Evolutionary conservation across 2,329 filamentous ascomycete genomes (phyloP).

Genomic region (Neospermospora avenae): DNA sequence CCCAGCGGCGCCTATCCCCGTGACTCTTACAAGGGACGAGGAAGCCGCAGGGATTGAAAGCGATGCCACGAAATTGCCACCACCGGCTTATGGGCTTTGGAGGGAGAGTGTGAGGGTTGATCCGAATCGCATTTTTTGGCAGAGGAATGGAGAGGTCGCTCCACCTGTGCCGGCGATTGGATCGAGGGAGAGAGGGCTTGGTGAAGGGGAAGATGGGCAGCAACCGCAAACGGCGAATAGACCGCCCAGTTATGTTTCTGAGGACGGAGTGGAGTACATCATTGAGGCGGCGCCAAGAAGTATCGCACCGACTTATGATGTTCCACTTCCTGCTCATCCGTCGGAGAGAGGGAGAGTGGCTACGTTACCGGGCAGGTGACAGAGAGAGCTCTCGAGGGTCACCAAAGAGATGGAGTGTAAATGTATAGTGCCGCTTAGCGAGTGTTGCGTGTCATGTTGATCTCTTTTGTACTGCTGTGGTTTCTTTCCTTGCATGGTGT

Average conservation of each 20-base stretch:
- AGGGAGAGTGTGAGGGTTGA: constrained; percentile 78
- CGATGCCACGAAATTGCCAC: constrained; percentile 56
- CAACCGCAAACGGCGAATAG: constrained; percentile 42
- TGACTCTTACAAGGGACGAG: constrained; percentile 72
- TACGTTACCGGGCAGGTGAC: background rate
- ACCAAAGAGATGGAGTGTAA: background rate
- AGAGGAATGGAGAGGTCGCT: constrained; percentile 51
- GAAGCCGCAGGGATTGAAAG: constrained; percentile 58
- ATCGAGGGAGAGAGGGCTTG: constrained; percentile 1
- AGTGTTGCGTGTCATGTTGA: background rate
- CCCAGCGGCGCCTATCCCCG: constrained; percentile 70
- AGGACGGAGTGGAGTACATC: constrained; percentile 71
- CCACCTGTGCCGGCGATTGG: constrained; percentile 16
- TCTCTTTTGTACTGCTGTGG: background rate
- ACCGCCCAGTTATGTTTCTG: constrained; percentile 73
- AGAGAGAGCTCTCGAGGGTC: background rate
- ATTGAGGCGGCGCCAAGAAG: constrained; percentile 63
- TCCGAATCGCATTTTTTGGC: constrained; percentile 79
- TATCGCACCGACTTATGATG: constrained; percentile 46
- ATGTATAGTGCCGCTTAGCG: background rate
- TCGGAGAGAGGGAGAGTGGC: constrained; percentile 38
- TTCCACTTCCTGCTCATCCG: constrained; percentile 46
- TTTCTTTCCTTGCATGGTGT: background rate
- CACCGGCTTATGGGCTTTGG: constrained; percentile 85
- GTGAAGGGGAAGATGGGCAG: constrained; percentile 10